Conservation (phyloP, 768 basidiomycete genomes). For the Podaxis sp. region DNA sequence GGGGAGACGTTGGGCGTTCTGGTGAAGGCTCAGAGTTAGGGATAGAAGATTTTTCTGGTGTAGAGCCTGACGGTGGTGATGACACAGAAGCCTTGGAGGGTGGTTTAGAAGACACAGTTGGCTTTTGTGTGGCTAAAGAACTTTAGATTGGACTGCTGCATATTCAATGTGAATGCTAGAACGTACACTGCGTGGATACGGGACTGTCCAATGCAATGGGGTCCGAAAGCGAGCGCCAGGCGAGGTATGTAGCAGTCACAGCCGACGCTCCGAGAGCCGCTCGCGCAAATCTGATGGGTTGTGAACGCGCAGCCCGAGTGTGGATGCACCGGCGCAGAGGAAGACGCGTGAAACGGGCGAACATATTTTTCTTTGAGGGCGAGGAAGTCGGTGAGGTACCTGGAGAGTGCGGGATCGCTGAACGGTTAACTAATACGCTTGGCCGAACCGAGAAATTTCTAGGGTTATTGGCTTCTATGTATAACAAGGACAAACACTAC, state of each 20-base stretch:
- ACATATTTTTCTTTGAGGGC: conserved; percentile 35
- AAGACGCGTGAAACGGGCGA: conserved; percentile 52
- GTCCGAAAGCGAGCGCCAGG: conserved; percentile 47
- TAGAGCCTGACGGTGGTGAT: conserved; percentile 22
- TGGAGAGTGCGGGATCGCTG: background rate
- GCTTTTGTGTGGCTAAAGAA: conserved; percentile 19
- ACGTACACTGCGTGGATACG: conserved; percentile 13
- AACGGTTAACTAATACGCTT: background rate
- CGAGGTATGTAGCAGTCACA: conserved; percentile 44
- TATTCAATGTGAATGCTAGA: background rate
- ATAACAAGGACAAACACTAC: conserved; percentile 9
- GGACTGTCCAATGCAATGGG: conserved; percentile 50
- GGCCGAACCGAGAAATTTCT: background rate
- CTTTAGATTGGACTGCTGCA: background rate
- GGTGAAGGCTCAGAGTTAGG: conserved; percentile 18
- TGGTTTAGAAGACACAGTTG: conserved; percentile 10
- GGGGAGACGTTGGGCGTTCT: conserved; percentile 12
- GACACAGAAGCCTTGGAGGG: conserved; percentile 11
- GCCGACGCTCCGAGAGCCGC: conserved; percentile 44
- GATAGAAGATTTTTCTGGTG: conserved; percentile 13
- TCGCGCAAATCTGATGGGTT: conserved; percentile 20
- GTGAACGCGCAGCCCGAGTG: conserved; percentile 31
- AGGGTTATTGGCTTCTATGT: background rate
- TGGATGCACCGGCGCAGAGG: conserved; percentile 55
- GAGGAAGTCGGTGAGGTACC: conserved; percentile 6